Evolutionary conservation across 2,329 filamentous ascomycete genomes (phyloP), one percentile per base, ranked within the genome.

Genomic region (Paecilomyces sp.): DNA sequence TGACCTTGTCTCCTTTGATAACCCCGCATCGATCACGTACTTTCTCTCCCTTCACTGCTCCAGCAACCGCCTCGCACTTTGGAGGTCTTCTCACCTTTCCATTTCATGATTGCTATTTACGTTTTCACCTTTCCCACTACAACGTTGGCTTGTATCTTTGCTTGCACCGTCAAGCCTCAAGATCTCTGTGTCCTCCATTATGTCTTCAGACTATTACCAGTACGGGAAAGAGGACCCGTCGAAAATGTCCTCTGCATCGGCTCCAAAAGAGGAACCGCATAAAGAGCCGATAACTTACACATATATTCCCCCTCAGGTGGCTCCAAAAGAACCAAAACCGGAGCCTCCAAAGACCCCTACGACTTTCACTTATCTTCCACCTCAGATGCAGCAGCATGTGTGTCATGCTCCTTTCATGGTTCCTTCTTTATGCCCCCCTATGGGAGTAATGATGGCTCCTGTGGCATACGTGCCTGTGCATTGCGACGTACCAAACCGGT

Each of bases 181-280:
- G 4, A 47, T 47, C 41, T 2, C n/a, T 7, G 7, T 18, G 41
- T 3, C 41, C 41, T 47, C n/a, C 41, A 18, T 18, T 47, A 47
- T 47, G 41, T 9, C 41, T 7, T 15, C 6, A 6, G 41, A 47
- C 51, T 64, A 56, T 24, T 64, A 62, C 60, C 61, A 62, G 50
- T 64, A 64, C 58, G 62, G 62, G 31, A 47, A 30, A 9, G 34
- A 58, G 6, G 58, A 64, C n/a, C 60, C 62, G 34, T 62, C 47
- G 9, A 55, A 59, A 51, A 18, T 57, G 41, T 55, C 57, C 24
- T 51, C 56, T 54, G 54, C 51, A 30, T 30, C 36, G 5, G 36
- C 52, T 15, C 12, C 56, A 8, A 30, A 31, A 13, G 52, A 58
- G 56, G 31, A 51, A 25, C 11, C 57, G 34, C 24, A 58, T 60